Evolutionary conservation across 1,139 yeast genomes (phyloP).

Genomic region (Yamadazyma conglobata): DNA sequence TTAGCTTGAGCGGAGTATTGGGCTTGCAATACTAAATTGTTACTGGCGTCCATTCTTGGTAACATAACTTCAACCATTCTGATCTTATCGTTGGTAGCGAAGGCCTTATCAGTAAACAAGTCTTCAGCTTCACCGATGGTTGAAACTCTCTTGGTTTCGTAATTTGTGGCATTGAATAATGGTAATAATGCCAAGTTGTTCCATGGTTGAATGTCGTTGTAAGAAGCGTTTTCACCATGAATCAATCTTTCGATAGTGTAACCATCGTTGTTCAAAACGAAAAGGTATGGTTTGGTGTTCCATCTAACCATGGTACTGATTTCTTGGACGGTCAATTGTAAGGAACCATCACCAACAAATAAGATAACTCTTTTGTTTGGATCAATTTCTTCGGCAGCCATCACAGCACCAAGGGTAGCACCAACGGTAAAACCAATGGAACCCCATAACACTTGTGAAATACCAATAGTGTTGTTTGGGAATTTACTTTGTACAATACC

Average conservation of each 20-base stretch:
- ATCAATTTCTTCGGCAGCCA: slow-evolving; percentile 76
- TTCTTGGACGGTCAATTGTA: slow-evolving; percentile 85
- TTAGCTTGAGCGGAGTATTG: slow-evolving; percentile 71
- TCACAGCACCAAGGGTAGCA: slow-evolving; percentile 78
- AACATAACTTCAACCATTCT: slow-evolving; percentile 78
- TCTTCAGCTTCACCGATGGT: slow-evolving; percentile 67
- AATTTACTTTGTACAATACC: slow-evolving; percentile 78
- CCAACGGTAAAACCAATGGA: slow-evolving; percentile 88
- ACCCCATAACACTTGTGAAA: slow-evolving; percentile 89
- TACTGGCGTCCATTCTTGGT: slow-evolving; percentile 81
- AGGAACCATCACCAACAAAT: slow-evolving; percentile 88
- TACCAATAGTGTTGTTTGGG: slow-evolving; percentile 72
- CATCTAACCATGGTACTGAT: slow-evolving; percentile 81
- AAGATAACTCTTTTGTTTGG: slow-evolving; percentile 69
- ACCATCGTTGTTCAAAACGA: slow-evolving; percentile 81
- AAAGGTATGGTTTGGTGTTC: slow-evolving; percentile 75
- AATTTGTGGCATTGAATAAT: slow-evolving; percentile 66
- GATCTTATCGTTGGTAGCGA: slow-evolving; percentile 60
- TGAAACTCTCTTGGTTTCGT: slow-evolving; percentile 52
- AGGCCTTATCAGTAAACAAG: slow-evolving; percentile 50
- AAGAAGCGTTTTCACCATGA: slow-evolving; percentile 72
- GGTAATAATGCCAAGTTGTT: slow-evolving; percentile 66
- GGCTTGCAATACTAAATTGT: slow-evolving; percentile 64
- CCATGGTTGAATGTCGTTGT: slow-evolving; percentile 85
- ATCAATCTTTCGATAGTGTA: slow-evolving; percentile 87